phyloP scores from a whole-genome alignment of 441 rosid genomes.

The Erysimum cheiri region DNA sequence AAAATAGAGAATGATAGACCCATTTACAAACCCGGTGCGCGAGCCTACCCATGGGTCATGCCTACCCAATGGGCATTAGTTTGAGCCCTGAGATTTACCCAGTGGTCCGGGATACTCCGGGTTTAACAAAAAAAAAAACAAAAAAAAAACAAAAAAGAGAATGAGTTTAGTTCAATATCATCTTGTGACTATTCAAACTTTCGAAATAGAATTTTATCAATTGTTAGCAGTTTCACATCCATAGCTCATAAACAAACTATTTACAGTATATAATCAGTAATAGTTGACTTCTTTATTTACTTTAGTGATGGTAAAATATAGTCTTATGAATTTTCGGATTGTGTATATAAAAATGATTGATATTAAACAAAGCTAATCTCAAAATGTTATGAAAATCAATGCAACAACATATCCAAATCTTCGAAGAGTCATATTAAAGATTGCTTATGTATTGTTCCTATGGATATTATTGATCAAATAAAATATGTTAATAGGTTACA shows the following conservation, averaged over 20 bases:
- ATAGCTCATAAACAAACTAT: background rate
- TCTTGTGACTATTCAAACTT: conserved; percentile 12
- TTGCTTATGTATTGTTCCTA: background rate
- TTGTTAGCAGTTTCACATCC: background rate
- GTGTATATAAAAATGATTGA: background rate
- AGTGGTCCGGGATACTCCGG: no score
- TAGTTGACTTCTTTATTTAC: background rate
- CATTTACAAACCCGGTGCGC: no score
- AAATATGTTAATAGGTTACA: conserved; percentile 59
- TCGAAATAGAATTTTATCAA: background rate
- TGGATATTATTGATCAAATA: conserved; percentile 5
- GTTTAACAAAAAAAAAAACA: no score
- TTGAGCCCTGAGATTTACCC: no score
- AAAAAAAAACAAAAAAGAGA: no score
- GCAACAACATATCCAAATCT: background rate
- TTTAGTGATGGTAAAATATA: background rate
- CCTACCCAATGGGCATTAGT: no score
- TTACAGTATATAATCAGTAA: background rate
- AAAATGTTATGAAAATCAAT: background rate
- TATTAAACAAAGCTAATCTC: conserved; percentile 8
- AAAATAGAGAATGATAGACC: no score
- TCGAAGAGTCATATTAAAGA: background rate
- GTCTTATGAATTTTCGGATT: background rate
- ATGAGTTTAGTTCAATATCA: background rate
- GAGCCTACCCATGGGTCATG: no score